Base-by-base conservation (phyloP, 2,329 filamentous ascomycete species). In the Pseudocercospora pini-densiflorae region DNA sequence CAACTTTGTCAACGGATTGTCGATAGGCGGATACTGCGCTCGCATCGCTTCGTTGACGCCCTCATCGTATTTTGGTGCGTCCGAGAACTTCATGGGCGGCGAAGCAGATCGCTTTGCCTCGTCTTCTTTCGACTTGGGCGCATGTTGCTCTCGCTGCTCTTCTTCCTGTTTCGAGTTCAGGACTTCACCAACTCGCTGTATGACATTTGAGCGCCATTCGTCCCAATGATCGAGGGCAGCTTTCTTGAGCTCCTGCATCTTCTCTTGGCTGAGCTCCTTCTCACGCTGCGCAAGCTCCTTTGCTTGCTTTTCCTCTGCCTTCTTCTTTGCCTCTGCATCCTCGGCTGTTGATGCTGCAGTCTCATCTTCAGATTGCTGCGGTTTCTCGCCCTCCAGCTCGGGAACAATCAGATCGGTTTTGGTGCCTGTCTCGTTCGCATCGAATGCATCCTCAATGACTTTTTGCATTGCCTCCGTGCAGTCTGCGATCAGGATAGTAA, bases 161-260 rank as follows among this genome's bases (percentile, higher is more conserved):
- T 73, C 75, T 33, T 70, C 70, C 47, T 79, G 73, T 29, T 74
- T 73, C 5, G 79, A 75, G 66, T 81, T 82, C 55, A 86, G 77
- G 40, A 93, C 86, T 71, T 95, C 90, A 19, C 88, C 87, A 24
- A 97, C 82, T 14, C 93, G 87, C 64, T 87, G 85, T 47, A 92
- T 81, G 9, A 97, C 87, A 12, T 84, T 83, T 5, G 88, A 84
- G 73, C 92, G 87, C 94, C 94, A 98, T 70, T 92, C 90, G 65
- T 91, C 88, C 76, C 94, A 97, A 75, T 90, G 89, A 6, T 84
- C 81, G 5, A 96, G 77, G 1, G 89, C 86, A 62, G 90, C 89
- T 68, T 86, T 88, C 80, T 89, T 93, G 72, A 93, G 79, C 72
- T 92, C 89, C 64, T 85, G 80, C 68, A 90, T 84, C 62, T 83